phyloP scores from a whole-genome alignment of 2,329 filamentous ascomycete species.

The Verticillium longisporum region DNA sequence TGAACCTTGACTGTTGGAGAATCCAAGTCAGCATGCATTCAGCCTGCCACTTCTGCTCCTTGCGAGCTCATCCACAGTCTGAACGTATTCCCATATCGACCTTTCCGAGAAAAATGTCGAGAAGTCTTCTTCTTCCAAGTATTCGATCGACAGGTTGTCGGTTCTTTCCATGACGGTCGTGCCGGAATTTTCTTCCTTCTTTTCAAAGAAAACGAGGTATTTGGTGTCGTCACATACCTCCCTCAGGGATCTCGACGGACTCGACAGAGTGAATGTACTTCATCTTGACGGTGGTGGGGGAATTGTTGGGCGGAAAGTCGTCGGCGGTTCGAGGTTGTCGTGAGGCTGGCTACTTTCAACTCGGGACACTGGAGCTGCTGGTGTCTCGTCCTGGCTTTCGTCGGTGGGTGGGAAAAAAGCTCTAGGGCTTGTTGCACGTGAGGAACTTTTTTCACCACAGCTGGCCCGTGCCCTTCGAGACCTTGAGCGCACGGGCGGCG shows the following conservation, averaged over 20 bases:
- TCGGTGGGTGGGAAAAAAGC: conserved; percentile 33
- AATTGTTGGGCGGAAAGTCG: conserved; percentile 23
- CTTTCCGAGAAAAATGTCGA: conserved; percentile 7
- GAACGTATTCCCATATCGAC: conserved; percentile 10
- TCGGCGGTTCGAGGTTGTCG: conserved; percentile 10
- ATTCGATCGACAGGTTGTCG: neutral
- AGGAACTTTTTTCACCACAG: conserved; percentile 10
- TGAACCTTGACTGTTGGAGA: conserved; percentile 76
- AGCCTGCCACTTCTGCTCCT: conserved; percentile 15
- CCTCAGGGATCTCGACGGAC: conserved; percentile 89
- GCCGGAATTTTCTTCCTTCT: neutral
- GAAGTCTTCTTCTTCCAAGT: conserved; percentile 4
- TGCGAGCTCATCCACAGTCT: conserved; percentile 16
- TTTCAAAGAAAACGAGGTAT: neutral
- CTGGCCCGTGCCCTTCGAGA: neutral
- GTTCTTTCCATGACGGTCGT: conserved; percentile 1
- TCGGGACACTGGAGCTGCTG: conserved; percentile 4
- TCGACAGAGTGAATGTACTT: conserved; percentile 99
- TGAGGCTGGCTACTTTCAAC: conserved; percentile 3
- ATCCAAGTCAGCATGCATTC: conserved; percentile 25
- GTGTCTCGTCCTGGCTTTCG: conserved; percentile 6
- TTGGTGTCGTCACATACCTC: conserved; percentile 62
- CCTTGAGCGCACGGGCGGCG: neutral
- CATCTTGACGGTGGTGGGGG: conserved; percentile 70
- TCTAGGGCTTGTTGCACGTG: conserved; percentile 36